Evolutionary conservation across 495 filamentous ascomycete species (phyloP), one percentile per base, ranked within the genome.

Genomic region (Physcia stellaris): DNA sequence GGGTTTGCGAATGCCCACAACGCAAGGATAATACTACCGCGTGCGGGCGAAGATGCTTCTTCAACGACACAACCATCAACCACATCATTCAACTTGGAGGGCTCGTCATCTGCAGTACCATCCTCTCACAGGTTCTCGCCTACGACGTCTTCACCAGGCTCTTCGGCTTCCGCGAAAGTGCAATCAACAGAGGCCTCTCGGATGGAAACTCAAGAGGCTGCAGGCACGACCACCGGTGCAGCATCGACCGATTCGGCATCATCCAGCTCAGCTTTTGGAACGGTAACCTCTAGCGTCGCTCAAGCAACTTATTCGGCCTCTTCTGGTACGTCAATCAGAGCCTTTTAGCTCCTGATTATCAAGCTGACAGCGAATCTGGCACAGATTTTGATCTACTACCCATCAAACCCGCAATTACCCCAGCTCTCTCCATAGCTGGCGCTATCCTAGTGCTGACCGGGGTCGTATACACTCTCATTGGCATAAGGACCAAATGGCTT

Each of bases 401-500:
- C 0, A 63, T 94, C 31, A 50, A 72, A 12, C 86, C 88, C 1
- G 52, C 50, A 21, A 70, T 95, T 31, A 93, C 83, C 9, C 87
- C 88, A 9, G 86, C 75, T 37, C 68, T 83, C 53, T 79, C 74
- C 7, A 73, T 94, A 40, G 73, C 79, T 21, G 88, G 88, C 6
- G 73, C 79, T 20, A 64, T 94, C 35, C 61, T 95, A 21, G 63
- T 94, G 13, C 50, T 75, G 13, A 70, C 73, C 10, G 88, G 88
- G 9, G 49, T 66, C 10, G 61, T 76, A 17, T 78, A 86, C 44
- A 70, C 76, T 12, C 52, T 94, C 24, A 67, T 94, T 44, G 88
- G 88, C 0, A 84, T 94, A 45, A 86, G 83, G 57, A 80, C 86
- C 47, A 67, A 75, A 71, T 80, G 77, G 75, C 55, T 94, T 2